Conservation (phyloP, 78 protist genomes). For the Tieghemostelium lacteum region DNA sequence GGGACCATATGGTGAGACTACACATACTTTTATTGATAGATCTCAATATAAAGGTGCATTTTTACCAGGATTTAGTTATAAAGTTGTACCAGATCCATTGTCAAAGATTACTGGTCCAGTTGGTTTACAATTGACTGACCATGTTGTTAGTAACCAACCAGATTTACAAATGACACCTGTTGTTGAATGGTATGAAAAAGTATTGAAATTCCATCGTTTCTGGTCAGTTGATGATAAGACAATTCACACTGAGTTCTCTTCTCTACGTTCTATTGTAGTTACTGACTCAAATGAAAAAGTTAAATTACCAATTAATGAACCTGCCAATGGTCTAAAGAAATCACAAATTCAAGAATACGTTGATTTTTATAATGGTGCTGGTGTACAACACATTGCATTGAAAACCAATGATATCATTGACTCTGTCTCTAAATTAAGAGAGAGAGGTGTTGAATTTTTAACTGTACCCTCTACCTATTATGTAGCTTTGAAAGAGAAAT, state of each 20-base stretch:
- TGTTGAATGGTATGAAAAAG: slow-evolving; percentile 87
- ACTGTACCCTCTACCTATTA: slow-evolving; percentile 88
- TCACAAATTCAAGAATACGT: slow-evolving; percentile 94
- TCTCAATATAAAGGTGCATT: slow-evolving; percentile 83
- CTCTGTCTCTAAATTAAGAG: slow-evolving; percentile 51
- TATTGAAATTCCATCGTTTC: slow-evolving; percentile 92
- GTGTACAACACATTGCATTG: slow-evolving; percentile 97
- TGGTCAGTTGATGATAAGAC: slow-evolving; percentile 95
- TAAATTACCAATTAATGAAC: slow-evolving; percentile 94
- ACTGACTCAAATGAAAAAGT: slow-evolving; percentile 83
- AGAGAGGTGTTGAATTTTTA: slow-evolving; percentile 93
- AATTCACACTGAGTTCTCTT: slow-evolving; percentile 92
- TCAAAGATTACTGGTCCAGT: slow-evolving; percentile 27
- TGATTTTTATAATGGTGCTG: slow-evolving; percentile 94
- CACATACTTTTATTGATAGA: slow-evolving; percentile 91
- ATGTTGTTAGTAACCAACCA: slow-evolving; percentile 90
- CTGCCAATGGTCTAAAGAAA: slow-evolving; percentile 89
- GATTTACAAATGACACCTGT: slow-evolving; percentile 88
- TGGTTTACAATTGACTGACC: slow-evolving; percentile 82
- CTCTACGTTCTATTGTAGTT: slow-evolving; percentile 91
- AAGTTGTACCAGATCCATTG: slow-evolving; percentile 67
- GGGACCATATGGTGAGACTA: slow-evolving; percentile 89
- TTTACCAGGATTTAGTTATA: slow-evolving; percentile 86
- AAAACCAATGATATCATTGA: slow-evolving; percentile 82
- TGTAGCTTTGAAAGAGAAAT: slow-evolving; percentile 67